Percentiles rank a stretch among this genome's conserved stretches.
phyloP scores from a whole-genome alignment of 495 filamentous ascomycete genomes.

The Hypoxylon subgilvum region DNA sequence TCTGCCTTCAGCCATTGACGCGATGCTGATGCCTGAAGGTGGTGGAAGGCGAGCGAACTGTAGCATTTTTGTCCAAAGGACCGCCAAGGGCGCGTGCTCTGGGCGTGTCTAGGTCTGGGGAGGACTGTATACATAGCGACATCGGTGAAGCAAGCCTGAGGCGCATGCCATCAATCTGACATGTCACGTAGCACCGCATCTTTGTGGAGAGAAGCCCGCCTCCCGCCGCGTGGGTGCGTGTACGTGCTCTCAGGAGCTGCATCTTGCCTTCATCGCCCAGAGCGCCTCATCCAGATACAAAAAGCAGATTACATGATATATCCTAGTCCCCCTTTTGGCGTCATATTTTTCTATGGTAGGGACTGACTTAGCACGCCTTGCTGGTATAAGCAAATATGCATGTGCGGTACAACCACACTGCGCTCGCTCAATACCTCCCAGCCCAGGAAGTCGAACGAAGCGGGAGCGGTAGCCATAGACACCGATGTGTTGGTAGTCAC shows the following conservation, averaged over 20 bases:
- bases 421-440: not conserved
- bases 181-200: slow-evolving; percentile 42
- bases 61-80: not conserved
- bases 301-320: not conserved
- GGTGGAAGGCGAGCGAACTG: not conserved
- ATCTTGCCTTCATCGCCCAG: slow-evolving; percentile 20
- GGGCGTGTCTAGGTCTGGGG: no score
- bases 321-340: not conserved
- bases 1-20: no score
- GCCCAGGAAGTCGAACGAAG: not conserved
- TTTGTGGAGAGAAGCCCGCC: slow-evolving; percentile 33
- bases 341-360: not conserved
- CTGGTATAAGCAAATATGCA: not conserved
- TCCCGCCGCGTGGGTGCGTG: slow-evolving; percentile 33
- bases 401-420: not conserved
- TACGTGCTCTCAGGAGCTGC: slow-evolving; percentile 18
- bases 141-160: slow-evolving; percentile 29
- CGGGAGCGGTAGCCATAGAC: slow-evolving; percentile 1
- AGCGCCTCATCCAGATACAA: slow-evolving; percentile 26
- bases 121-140: slow-evolving; percentile 22
- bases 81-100: no score
- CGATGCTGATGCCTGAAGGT: not conserved
- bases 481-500: not conserved
- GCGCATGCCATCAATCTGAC: slow-evolving; percentile 44
- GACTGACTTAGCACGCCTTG: not conserved